Percentiles rank a stretch among this genome's conserved stretches.
phyloP scores from a whole-genome alignment of 2,329 filamentous ascomycete genomes.

The Myriosclerotinia duriaeana region DNA sequence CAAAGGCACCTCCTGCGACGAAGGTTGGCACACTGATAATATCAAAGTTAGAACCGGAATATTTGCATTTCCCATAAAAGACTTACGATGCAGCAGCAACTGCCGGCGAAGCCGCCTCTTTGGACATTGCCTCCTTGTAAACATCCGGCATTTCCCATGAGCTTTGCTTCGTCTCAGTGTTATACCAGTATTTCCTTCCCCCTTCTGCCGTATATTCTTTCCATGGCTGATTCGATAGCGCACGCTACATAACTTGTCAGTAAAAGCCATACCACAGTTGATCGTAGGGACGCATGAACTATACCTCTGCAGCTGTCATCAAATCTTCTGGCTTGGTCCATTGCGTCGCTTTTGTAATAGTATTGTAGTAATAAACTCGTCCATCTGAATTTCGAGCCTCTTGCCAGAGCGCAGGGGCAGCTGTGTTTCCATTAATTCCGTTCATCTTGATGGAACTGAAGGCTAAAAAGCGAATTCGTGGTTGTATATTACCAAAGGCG shows the following conservation, averaged over 20 bases:
- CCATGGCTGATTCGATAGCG: slow-evolving; percentile 81
- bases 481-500: slow-evolving; percentile 8
- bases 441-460: slow-evolving; percentile 30
- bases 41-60: slow-evolving; percentile 24
- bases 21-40: slow-evolving; percentile 43
- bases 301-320: slow-evolving; percentile 79
- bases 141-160: slow-evolving; percentile 91
- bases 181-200: slow-evolving; percentile 93
- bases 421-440: slow-evolving; percentile 39
- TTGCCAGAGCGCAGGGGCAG: slow-evolving; percentile 64
- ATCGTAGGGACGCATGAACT: slow-evolving; percentile 35
- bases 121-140: slow-evolving; percentile 72
- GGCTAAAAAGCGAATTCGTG: slow-evolving; percentile 16
- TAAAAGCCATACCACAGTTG: slow-evolving; percentile 9
- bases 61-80: neutral
- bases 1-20: slow-evolving; percentile 45
- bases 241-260: slow-evolving; percentile 55
- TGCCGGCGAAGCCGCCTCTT: slow-evolving; percentile 47
- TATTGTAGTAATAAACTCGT: slow-evolving; percentile 87
- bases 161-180: slow-evolving; percentile 86
- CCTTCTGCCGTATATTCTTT: slow-evolving; percentile 86
- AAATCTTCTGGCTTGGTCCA: slow-evolving; percentile 93
- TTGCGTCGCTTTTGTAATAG: slow-evolving; percentile 80
- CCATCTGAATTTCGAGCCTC: slow-evolving; percentile 80
- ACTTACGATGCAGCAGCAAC: slow-evolving; percentile 48